Percentiles rank a stretch among this genome's conserved stretches.
These are phyloP conservation scores for Dendrobium catenatum DNA, from an alignment of 106 monocot genomes.

Conservation along the genomic window DNA sequence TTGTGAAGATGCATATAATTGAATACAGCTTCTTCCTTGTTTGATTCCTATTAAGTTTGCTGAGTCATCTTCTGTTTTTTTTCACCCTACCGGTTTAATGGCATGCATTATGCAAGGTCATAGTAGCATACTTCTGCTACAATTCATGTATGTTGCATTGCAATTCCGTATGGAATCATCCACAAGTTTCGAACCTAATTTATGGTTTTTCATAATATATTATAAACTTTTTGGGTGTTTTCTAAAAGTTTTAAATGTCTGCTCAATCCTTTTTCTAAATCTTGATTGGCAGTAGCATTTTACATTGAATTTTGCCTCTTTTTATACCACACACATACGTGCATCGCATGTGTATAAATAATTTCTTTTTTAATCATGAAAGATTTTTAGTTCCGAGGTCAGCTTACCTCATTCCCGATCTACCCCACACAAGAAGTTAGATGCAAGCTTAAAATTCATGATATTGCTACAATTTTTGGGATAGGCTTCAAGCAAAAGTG, in stretches of 20 bases:
- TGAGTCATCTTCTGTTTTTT: background rate
- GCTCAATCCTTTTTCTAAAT: background rate
- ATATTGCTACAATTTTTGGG: background rate
- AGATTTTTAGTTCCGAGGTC: background rate
- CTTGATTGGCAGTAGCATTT: background rate
- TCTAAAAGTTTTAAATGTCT: background rate
- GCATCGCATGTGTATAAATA: too few relatives aligned
- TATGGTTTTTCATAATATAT: background rate
- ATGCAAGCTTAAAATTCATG: background rate
- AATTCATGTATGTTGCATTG: background rate
- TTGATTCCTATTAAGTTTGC: background rate
- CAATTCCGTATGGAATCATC: background rate
- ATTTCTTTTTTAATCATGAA: background rate
- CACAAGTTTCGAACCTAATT: background rate
- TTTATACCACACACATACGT: too few relatives aligned
- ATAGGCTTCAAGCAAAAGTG: background rate
- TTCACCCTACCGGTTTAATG: slow-evolving; percentile 54
- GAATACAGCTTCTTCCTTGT: background rate
- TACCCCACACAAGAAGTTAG: background rate
- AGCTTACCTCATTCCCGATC: too few relatives aligned
- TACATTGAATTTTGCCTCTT: too few relatives aligned
- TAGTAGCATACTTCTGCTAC: slow-evolving; percentile 16
- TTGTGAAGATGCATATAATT: background rate
- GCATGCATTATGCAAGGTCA: slow-evolving; percentile 75
- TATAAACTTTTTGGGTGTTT: too few relatives aligned